These are phyloP conservation scores for Saturnispora halmiae DNA, from an alignment of 805 yeast genomes.

Conservation along the genomic window DNA sequence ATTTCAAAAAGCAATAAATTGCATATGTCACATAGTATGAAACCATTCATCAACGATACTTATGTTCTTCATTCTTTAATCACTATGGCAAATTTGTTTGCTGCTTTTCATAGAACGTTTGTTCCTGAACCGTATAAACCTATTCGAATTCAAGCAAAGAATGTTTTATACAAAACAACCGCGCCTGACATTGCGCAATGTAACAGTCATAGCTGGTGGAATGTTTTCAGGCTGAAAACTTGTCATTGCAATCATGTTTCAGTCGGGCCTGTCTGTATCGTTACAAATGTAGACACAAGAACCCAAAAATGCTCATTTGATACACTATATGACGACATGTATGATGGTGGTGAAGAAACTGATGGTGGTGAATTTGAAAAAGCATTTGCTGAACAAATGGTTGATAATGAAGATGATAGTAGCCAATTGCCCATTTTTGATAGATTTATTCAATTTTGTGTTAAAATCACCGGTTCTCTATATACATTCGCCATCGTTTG, in stretches of 20 bases:
- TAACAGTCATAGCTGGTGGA: not conserved
- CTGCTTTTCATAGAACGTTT: not conserved
- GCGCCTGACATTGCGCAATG: not conserved
- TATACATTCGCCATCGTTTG: conserved; percentile 22
- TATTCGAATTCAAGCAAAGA: not conserved
- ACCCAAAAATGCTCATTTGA: not conserved
- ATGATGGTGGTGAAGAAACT: not conserved
- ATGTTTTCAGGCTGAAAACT: not conserved
- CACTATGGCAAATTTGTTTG: not conserved
- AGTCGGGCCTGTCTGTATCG: not conserved
- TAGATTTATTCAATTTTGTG: not conserved
- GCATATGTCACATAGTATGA: too few relatives aligned
- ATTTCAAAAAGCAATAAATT: too few relatives aligned
- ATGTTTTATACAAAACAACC: not conserved
- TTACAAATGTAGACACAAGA: not conserved
- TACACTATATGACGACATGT: not conserved
- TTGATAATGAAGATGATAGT: not conserved
- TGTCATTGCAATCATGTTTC: not conserved
- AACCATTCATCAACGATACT: too few relatives aligned
- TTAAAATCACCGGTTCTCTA: conserved; percentile 15
- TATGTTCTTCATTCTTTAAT: too few relatives aligned
- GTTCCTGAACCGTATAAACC: conserved; percentile 1
- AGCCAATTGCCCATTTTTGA: not conserved
- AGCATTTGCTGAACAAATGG: not conserved
- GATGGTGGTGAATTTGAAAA: too few relatives aligned